These are phyloP conservation scores for Lachnellula willkommii DNA, from an alignment of 2,329 filamentous ascomycete genomes.

Conservation along the genomic window DNA sequence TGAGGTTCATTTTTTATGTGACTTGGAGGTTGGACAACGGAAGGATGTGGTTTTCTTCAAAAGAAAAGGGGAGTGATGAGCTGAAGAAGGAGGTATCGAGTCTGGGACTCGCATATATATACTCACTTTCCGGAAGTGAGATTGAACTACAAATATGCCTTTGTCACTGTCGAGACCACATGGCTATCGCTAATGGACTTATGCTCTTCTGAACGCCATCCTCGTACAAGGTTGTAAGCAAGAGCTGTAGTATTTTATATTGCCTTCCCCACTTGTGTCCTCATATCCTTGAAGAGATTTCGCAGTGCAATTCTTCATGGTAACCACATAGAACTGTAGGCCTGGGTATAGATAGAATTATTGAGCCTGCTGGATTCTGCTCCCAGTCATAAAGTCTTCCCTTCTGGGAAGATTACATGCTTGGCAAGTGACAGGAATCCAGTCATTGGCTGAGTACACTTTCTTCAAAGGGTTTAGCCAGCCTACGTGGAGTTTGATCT, in stretches of 20 bases:
- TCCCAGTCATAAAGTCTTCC: no score
- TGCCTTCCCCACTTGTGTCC: neutral
- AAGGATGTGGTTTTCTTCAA: neutral
- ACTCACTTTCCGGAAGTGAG: neutral
- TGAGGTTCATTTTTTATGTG: slow-evolving; percentile 25
- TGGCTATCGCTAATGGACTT: neutral
- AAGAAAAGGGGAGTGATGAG: neutral
- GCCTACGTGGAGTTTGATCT: neutral
- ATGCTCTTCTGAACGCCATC: neutral
- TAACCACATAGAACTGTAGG: no score
- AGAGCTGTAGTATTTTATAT: neutral
- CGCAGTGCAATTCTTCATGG: no score
- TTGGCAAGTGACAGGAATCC: neutral
- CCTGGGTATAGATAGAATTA: no score
- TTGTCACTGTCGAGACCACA: neutral
- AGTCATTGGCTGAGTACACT: neutral
- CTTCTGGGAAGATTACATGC: no score
- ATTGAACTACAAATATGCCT: neutral
- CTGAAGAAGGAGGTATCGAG: neutral
- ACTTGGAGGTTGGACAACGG: neutral
- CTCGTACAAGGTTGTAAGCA: neutral
- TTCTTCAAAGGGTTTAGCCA: neutral
- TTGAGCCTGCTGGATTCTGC: no score
- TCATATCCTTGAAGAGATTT: neutral
- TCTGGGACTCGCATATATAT: neutral